These are phyloP conservation scores for Aspergillus pseudoviridinutans DNA, from an alignment of 2,329 filamentous ascomycete species.

Conservation along the genomic window DNA sequence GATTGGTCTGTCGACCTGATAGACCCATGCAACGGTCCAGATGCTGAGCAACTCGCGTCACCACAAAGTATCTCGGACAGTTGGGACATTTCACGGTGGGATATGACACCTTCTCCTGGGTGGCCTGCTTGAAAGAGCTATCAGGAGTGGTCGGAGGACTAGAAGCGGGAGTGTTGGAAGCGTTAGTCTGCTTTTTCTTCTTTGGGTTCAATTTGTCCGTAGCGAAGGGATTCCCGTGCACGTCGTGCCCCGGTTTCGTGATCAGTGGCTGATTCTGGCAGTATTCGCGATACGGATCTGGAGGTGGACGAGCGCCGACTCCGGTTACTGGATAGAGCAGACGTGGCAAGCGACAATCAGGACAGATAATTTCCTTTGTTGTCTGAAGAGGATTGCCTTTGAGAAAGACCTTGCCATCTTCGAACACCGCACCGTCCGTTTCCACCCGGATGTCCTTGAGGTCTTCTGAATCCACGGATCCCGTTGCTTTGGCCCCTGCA, in stretches of 20 bases:
- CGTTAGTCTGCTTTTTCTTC: slow-evolving; percentile 34
- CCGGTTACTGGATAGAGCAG: slow-evolving; percentile 55
- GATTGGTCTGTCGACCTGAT: slow-evolving; percentile 48
- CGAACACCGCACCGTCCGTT: slow-evolving; percentile 50
- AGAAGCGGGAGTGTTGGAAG: slow-evolving; percentile 32
- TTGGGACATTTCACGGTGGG: slow-evolving; percentile 52
- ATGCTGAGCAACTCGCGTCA: slow-evolving; percentile 59
- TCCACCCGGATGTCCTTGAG: slow-evolving; percentile 39
- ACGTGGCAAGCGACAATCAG: slow-evolving; percentile 57
- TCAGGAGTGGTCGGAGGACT: slow-evolving; percentile 34
- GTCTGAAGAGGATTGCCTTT: slow-evolving; percentile 58
- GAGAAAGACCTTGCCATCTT: slow-evolving; percentile 51
- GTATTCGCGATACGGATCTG: slow-evolving; percentile 52
- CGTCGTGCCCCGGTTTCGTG: slow-evolving; percentile 55
- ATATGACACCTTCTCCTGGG: slow-evolving; percentile 31
- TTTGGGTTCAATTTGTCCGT: slow-evolving; percentile 46
- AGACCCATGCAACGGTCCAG: slow-evolving; percentile 59
- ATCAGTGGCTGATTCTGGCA: slow-evolving; percentile 59
- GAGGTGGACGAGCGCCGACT: slow-evolving; percentile 44
- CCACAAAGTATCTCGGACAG: slow-evolving; percentile 59
- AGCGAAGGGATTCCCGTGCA: slow-evolving; percentile 53
- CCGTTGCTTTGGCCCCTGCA: slow-evolving; percentile 27
- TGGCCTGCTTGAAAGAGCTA: slow-evolving; percentile 27
- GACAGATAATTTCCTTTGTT: slow-evolving; percentile 57
- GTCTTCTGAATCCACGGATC: slow-evolving; percentile 32